A percentile compares a stretch with the other conserved stretches of the same genome.
These are phyloP conservation scores for Calonectria leucothoes DNA, from an alignment of 2,329 filamentous ascomycete genomes.

Conservation along the genomic window DNA sequence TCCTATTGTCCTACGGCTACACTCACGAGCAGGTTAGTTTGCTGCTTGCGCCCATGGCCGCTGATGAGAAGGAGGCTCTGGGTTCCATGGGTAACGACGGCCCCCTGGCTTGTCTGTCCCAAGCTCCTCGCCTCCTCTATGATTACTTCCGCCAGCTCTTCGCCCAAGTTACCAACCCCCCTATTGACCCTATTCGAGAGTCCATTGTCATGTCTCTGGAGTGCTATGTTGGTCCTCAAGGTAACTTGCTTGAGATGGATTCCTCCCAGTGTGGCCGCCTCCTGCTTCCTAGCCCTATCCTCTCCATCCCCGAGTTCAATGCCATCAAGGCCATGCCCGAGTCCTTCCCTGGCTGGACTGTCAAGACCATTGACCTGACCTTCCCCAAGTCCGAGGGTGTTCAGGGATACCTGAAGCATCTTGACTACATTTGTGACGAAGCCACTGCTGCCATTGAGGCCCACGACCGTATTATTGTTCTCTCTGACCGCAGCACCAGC, in stretches of 20 bases:
- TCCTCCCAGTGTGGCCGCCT: constrained; percentile 87
- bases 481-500: constrained; percentile 89
- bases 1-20: constrained; percentile 90
- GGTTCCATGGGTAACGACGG: constrained; percentile 99
- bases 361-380: constrained; percentile 91
- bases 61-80: constrained; percentile 95
- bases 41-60: constrained; percentile 93
- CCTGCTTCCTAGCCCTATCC: constrained; percentile 86
- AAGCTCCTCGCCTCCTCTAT: constrained; percentile 87
- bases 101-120: constrained; percentile 90
- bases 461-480: constrained; percentile 85
- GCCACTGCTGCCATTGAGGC: constrained; percentile 86
- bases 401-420: constrained; percentile 84
- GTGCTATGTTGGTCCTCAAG: constrained; percentile 95
- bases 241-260: constrained; percentile 95
- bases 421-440: constrained; percentile 89
- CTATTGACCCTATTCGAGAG: constrained; percentile 96
- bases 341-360: constrained; percentile 83
- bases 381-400: constrained; percentile 89
- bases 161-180: constrained; percentile 97
- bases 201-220: constrained; percentile 98
- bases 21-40: constrained; percentile 95
- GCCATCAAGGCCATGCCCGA: constrained; percentile 81
- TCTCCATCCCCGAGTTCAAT: constrained; percentile 93
- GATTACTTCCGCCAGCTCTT: constrained; percentile 99